These are phyloP conservation scores for Rhodocollybia butyracea DNA, from an alignment of 768 basidiomycete genomes.

Conservation along the genomic window DNA sequence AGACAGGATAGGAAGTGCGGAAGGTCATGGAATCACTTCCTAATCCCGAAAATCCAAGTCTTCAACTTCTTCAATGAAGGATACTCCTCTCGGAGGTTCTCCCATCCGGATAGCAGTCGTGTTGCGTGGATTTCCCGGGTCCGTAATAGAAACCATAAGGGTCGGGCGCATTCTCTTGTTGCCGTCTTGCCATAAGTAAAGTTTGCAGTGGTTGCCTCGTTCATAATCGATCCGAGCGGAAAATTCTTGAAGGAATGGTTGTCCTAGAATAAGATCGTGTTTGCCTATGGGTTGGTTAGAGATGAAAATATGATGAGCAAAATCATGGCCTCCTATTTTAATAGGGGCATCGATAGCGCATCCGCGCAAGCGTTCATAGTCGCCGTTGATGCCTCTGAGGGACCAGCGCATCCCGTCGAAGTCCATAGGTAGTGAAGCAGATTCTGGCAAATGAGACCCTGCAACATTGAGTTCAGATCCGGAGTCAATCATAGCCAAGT, in stretches of 20 bases:
- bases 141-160: neutral
- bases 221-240: constrained; percentile 7
- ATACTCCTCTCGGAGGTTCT: neutral
- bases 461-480: constrained; percentile 7
- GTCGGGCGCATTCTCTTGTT: neutral
- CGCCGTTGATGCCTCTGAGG: constrained; percentile 20
- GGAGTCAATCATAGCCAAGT: constrained; percentile 1
- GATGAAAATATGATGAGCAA: constrained; percentile 26
- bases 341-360: constrained; percentile 15
- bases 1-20: neutral
- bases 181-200: constrained; percentile 3
- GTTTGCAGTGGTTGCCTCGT: neutral
- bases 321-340: constrained; percentile 14
- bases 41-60: neutral
- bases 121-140: constrained; percentile 2
- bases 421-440: constrained; percentile 50
- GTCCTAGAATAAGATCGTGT: constrained; percentile 16
- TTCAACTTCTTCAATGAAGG: neutral
- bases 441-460: neutral
- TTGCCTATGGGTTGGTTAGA: neutral
- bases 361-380: constrained; percentile 12
- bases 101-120: neutral
- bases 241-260: constrained; percentile 14
- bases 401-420: constrained; percentile 22
- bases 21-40: neutral